A percentile compares a stretch with the other conserved stretches of the same genome.
Evolutionary conservation across 768 basidiomycete species (phyloP).

Genomic region (Crassisporium funariophilum): DNA sequence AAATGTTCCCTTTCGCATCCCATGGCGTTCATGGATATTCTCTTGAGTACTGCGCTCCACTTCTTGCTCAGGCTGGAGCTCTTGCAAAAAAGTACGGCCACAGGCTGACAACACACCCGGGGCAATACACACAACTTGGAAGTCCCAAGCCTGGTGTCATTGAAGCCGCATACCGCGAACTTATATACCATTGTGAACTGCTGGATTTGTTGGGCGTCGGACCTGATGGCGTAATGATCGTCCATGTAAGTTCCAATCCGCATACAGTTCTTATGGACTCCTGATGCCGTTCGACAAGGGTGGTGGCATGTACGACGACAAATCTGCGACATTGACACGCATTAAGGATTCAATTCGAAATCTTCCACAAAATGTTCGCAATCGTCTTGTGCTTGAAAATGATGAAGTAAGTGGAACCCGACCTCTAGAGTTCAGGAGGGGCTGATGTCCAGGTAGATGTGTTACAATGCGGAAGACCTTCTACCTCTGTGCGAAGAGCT

Average conservation of each 20-base stretch:
- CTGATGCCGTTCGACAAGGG: conserved; percentile 43
- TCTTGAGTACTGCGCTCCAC: conserved; percentile 67
- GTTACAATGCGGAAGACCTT: conserved; percentile 88
- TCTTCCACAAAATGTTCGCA: conserved; percentile 64
- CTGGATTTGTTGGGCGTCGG: conserved; percentile 82
- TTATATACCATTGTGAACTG: conserved; percentile 88
- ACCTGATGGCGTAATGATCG: conserved; percentile 85
- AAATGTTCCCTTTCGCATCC: conserved; percentile 92
- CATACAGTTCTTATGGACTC: not conserved
- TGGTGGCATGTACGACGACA: conserved; percentile 84
- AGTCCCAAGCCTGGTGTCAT: conserved; percentile 78
- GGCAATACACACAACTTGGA: conserved; percentile 83
- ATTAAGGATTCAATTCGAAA: conserved; percentile 70
- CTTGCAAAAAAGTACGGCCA: conserved; percentile 74
- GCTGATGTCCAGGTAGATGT: too few relatives aligned
- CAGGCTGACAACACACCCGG: conserved; percentile 85
- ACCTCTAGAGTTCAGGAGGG: too few relatives aligned
- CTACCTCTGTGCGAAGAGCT: conserved; percentile 87
- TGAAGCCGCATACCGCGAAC: conserved; percentile 73
- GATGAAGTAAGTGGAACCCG: conserved; percentile 67
- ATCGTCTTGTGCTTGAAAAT: conserved; percentile 87
- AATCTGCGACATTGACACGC: conserved; percentile 65
- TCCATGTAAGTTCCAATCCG: conserved; percentile 55
- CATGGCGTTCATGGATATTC: conserved; percentile 82
- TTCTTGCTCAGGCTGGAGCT: conserved; percentile 58